Evolutionary conservation across 2,329 filamentous ascomycete species (phyloP), one percentile per base, ranked within the genome.

Genomic region (Alternaria arbusti): DNA sequence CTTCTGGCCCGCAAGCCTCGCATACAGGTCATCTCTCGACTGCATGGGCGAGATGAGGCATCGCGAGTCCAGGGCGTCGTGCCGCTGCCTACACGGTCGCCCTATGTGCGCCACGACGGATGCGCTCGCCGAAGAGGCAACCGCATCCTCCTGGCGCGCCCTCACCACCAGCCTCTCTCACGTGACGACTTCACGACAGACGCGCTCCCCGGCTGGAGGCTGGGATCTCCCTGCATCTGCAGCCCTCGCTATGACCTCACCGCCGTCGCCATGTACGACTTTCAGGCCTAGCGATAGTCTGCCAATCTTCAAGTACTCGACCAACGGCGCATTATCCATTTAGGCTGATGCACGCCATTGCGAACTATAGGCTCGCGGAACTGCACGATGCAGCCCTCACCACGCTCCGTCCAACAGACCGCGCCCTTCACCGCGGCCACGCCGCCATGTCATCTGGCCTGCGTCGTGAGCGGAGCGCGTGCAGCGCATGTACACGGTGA

Each of bases 291-390:
- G 61, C 63, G 50, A 69, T 59, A 57, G 56, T 56, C 64, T 64
- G 65, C 70, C 58, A 58, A 65, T 58, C 56, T 47, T 62, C 66
- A 66, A 66, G 58, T 73, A 70, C 71, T 75, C 70, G 70, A 74
- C 74, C 72, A 74, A 45, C 65, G 46, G 54, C 56, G 66, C 60
- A 63, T 59, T 72, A 74, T 54, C 74, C 72, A 72, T 76, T 78
- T 78, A 78, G 75, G 72, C 74, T 63, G 67, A 56, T 75, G 71
- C 49, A 62, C 11, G 45, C 51, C 50, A 46, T 52, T 46, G 43
- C 61, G 56, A 61, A 57, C 59, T 59, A 71, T 61, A 67, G 66
- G 67, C 63, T 61, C 69, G 64, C 64, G 67, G n/a, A 44, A 64
- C 65, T 59, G 65, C 64, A 66, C 69, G 60, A 70, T 65, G 59